Evolutionary conservation across 495 filamentous ascomycete genomes (phyloP).

Genomic region (Lophiotrema nucula): DNA sequence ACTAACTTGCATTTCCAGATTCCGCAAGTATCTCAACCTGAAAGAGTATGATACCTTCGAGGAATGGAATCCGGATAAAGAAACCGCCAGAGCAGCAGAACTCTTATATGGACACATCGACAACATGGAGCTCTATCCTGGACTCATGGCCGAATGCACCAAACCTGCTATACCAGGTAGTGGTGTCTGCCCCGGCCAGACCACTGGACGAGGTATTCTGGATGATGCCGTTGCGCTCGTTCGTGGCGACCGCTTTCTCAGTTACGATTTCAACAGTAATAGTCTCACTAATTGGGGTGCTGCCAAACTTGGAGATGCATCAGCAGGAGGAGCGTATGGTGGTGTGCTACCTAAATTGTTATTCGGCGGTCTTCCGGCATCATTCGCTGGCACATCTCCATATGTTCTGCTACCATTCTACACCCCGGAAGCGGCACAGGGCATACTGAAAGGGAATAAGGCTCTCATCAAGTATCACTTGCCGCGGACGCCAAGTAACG

Average conservation of each 20-base stretch:
- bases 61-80: slow-evolving; percentile 33
- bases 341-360: slow-evolving; percentile 38
- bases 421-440: slow-evolving; percentile 48
- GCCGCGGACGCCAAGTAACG: slow-evolving; percentile 34
- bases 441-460: slow-evolving; percentile 54
- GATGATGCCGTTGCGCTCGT: slow-evolving; percentile 39
- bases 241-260: slow-evolving; percentile 38
- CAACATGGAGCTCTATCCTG: slow-evolving; percentile 39
- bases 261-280: slow-evolving; percentile 39
- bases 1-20: slow-evolving; percentile 15
- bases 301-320: slow-evolving; percentile 30
- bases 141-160: slow-evolving; percentile 37
- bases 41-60: slow-evolving; percentile 36
- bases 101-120: slow-evolving; percentile 38
- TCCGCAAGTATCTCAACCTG: slow-evolving; percentile 36
- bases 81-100: slow-evolving; percentile 35
- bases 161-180: slow-evolving; percentile 38
- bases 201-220: slow-evolving; percentile 38
- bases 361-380: slow-evolving; percentile 30
- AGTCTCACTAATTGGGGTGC: slow-evolving; percentile 40
- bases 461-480: slow-evolving; percentile 42
- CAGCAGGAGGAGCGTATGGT: slow-evolving; percentile 38
- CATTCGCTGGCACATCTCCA: slow-evolving; percentile 39
- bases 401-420: slow-evolving; percentile 46
- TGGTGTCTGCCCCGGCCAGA: slow-evolving; percentile 39